Base-by-base conservation (phyloP, 176 grass and related monocot genomes). In the Aegilops longissima region DNA sequence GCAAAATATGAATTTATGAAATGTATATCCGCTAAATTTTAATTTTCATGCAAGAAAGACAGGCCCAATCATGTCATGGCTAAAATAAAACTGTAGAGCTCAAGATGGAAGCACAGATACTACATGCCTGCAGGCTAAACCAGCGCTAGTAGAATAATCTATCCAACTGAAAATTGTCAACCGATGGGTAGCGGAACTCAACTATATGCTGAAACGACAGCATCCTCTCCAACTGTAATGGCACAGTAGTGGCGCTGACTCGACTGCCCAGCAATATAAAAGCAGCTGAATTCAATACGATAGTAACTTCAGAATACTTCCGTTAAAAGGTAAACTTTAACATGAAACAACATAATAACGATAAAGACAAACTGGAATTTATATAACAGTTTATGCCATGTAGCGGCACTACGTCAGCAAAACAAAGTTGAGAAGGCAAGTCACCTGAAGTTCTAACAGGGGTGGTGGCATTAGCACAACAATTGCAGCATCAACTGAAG, bases 141-240 rank as follows among this genome's bases (percentile, higher is more conserved):
- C 20, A 76, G 21, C 38, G 61, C 66, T 84, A 72, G 62, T 56
- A 72, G 13, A 58, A 72, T 86, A 5, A 68, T 66, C 42, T 73
- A 74, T 31, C 42, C 14, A 13, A 75, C 10, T 2, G 35, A 36
- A 86, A 86, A 86, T 66, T 66, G 9, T 21, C 49, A 87, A 17
- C 25, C 20, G 68, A 34, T 42, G 34, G 11, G 5, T 62, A 77
- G 59, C 52, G 12, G 4, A 82, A 62, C 86, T 94, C 78, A 94
- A 93, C 96, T 92, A 90, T 98, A 98, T 66, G 96, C 93, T 73
- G 96, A 98, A 83, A 98, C 91, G 72, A 95, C 96, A 66, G 93
- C 87, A 81, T 98, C 92, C 61, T 98, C 88, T 91, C 96, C 93
- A 87, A 95, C 86, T 59, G 93, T 91, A 42, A 98, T 91, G 58